Evolutionary conservation across 2,329 filamentous ascomycete genomes (phyloP).

Genomic region (Fusarium acutatum): DNA sequence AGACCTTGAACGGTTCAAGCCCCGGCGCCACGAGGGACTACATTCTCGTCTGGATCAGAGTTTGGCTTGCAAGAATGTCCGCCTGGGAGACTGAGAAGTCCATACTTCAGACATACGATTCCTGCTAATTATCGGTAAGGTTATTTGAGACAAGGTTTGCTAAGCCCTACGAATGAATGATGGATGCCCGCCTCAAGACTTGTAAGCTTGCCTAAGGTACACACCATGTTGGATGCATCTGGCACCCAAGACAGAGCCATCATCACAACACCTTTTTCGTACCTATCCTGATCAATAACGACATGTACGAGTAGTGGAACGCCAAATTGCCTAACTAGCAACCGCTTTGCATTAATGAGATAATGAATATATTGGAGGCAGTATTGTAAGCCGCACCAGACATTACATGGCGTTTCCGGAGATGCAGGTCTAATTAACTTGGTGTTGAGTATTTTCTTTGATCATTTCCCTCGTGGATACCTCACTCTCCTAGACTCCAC

Average conservation of each 20-base stretch:
- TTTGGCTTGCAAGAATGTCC: not conserved
- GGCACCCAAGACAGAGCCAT: not conserved
- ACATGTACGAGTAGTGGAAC: not conserved
- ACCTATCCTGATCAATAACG: constrained; percentile 1
- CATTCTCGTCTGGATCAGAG: constrained; percentile 7
- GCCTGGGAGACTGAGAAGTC: not conserved
- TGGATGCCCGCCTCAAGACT: not conserved
- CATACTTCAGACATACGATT: constrained; percentile 3
- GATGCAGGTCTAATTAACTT: constrained; percentile 2
- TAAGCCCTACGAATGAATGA: constrained; percentile 15
- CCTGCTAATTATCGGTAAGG: not conserved
- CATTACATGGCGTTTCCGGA: constrained; percentile 1
- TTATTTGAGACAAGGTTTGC: constrained; percentile 1
- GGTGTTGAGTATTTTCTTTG: not conserved
- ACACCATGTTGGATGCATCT: not conserved
- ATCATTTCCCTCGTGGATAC: constrained; percentile 18
- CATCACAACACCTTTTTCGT: constrained; percentile 7
- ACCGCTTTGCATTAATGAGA: not conserved
- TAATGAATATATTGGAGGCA: not conserved
- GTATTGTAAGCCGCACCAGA: not conserved
- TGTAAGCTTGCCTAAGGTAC: not conserved
- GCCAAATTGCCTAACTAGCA: not conserved
- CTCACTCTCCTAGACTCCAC: constrained; percentile 8
- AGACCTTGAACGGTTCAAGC: constrained; percentile 34
- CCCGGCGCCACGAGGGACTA: constrained; percentile 30